These are phyloP conservation scores for Oryza longistaminata DNA, from an alignment of 176 grass and related monocot species.

Conservation along the genomic window DNA sequence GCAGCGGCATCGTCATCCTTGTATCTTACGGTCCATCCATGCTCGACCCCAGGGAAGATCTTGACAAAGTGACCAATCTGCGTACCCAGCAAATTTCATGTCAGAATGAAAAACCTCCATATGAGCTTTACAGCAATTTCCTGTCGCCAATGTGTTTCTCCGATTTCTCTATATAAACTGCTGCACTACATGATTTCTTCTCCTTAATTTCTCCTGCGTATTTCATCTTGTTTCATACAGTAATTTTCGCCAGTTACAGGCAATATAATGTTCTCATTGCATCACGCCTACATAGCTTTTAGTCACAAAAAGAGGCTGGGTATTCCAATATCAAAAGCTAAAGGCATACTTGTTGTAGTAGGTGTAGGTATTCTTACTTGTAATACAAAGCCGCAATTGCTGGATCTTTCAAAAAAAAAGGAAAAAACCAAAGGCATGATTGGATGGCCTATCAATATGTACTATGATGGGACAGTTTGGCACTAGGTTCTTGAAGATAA, in stretches of 20 bases:
- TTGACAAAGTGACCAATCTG: constrained; percentile 66
- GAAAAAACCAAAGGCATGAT: background rate
- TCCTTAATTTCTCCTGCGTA: background rate
- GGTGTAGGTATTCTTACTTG: too few relatives aligned
- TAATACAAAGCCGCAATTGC: background rate
- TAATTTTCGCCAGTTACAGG: background rate
- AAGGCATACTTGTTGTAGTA: background rate
- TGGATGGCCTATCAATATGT: background rate
- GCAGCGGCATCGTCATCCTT: constrained; percentile 37
- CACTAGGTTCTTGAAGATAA: background rate
- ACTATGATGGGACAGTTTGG: background rate
- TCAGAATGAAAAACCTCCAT: background rate
- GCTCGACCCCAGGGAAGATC: constrained; percentile 68
- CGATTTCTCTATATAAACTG: background rate
- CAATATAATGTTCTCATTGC: too few relatives aligned
- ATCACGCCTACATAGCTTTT: background rate
- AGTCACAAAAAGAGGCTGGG: background rate
- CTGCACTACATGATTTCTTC: background rate
- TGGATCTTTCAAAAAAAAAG: background rate
- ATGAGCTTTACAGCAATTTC: background rate
- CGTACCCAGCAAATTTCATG: background rate
- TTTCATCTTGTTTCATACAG: too few relatives aligned
- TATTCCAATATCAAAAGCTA: background rate
- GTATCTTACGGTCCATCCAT: constrained; percentile 72
- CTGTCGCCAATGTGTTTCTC: background rate